Conservation (phyloP, 2,329 filamentous ascomycete genomes). For the Aureobasidium sp. region DNA sequence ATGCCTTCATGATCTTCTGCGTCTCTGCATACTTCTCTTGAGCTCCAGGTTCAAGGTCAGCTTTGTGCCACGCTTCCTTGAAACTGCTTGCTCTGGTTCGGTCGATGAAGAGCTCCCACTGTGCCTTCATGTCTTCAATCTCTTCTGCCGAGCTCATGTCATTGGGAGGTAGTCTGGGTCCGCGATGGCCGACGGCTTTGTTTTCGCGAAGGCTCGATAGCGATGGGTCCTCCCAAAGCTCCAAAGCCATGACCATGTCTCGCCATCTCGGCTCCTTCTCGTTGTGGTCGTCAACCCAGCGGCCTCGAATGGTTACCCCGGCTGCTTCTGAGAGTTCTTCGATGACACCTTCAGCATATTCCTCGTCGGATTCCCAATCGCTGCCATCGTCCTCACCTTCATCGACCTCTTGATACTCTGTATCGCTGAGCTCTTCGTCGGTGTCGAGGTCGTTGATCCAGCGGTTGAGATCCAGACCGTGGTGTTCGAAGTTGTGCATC, state of each 20-base stretch:
- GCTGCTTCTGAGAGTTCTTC: conserved; percentile 11
- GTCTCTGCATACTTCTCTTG: conserved; percentile 31
- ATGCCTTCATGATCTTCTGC: conserved; percentile 25
- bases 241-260: conserved; percentile 8
- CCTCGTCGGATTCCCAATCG: conserved; percentile 7
- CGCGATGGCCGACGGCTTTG: background rate
- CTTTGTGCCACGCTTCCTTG: conserved; percentile 36
- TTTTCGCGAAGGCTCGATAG: background rate
- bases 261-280: conserved; percentile 1
- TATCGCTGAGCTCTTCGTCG: conserved; percentile 10
- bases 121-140: conserved; percentile 8
- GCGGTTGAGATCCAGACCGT: conserved; percentile 9
- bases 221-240: conserved; percentile 4
- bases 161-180: background rate
- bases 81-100: conserved; percentile 29
- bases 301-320: conserved; percentile 4
- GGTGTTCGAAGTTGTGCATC: conserved; percentile 10
- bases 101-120: conserved; percentile 13
- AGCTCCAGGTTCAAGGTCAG: conserved; percentile 34
- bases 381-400: conserved; percentile 10
- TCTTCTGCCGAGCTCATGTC: background rate
- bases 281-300: conserved; percentile 8
- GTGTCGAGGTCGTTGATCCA: conserved; percentile 12
- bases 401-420: conserved; percentile 5
- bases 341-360: conserved; percentile 9